phyloP scores from a whole-genome alignment of 2,329 filamentous ascomycete species.

The Neospermospora avenae region DNA sequence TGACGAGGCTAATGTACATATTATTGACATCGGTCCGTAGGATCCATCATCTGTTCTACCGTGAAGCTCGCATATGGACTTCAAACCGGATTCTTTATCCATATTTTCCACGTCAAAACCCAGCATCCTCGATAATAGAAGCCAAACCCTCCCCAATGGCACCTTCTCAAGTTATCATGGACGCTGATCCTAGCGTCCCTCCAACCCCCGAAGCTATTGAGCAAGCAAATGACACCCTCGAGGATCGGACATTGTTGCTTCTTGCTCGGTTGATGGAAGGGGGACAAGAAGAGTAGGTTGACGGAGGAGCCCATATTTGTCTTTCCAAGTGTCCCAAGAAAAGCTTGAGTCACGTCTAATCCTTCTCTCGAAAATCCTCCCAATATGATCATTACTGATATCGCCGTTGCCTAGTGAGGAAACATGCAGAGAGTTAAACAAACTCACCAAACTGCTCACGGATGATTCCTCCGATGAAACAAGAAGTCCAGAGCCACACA shows the following conservation, averaged over 20 bases:
- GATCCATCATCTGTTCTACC: background rate
- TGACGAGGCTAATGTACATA: constrained; percentile 7
- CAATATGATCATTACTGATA: no score
- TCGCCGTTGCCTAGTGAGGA: no score
- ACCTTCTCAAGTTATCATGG: background rate
- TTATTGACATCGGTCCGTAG: background rate
- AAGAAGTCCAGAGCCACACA: constrained; percentile 32
- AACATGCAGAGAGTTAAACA: constrained; percentile 56
- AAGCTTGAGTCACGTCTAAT: no score
- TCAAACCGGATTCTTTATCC: no score
- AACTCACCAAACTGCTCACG: constrained; percentile 57
- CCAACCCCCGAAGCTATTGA: constrained; percentile 9
- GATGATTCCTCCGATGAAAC: constrained; percentile 40
- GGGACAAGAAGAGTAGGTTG: constrained; percentile 82
- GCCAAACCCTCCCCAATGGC: constrained; percentile 11
- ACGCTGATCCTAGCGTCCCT: constrained; percentile 26
- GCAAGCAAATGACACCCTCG: constrained; percentile 27
- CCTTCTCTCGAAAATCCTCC: no score
- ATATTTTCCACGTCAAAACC: no score
- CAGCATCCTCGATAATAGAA: no score
- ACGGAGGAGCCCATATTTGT: no score
- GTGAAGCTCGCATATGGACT: no score
- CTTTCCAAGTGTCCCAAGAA: no score
- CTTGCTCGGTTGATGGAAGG: constrained; percentile 89
- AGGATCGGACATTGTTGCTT: constrained; percentile 43